Conservation (phyloP, 2,329 filamentous ascomycete genomes). For the Colletotrichum chlorophyti region DNA sequence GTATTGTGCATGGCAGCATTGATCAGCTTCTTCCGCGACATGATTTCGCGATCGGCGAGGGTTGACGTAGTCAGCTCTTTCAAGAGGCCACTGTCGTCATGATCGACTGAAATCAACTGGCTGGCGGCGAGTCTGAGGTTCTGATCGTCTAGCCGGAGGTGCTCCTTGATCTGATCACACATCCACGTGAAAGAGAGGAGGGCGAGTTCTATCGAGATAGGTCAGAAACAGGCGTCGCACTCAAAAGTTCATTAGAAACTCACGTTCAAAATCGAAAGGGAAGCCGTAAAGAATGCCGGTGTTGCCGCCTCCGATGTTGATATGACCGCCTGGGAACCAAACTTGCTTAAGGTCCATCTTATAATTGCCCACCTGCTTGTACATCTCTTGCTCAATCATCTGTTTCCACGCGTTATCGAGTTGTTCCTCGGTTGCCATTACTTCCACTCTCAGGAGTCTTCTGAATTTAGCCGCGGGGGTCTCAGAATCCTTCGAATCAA, state of each 20-base stretch:
- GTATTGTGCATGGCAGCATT: background rate
- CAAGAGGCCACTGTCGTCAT: too few relatives aligned
- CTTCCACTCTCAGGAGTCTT: background rate
- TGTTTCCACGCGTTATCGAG: background rate
- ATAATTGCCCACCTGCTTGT: background rate
- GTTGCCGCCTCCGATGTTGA: constrained; percentile 9
- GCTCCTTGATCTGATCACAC: constrained; percentile 5
- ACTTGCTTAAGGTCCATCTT: background rate
- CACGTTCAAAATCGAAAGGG: constrained; percentile 6
- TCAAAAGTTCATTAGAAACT: background rate
- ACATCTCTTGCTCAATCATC: background rate
- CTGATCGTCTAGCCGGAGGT: background rate
- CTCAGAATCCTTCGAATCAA: too few relatives aligned
- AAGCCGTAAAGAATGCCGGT: background rate
- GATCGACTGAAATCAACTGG: too few relatives aligned
- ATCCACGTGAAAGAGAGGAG: constrained; percentile 29
- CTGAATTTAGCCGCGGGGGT: background rate
- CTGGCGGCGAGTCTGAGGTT: too few relatives aligned
- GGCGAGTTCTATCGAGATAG: constrained; percentile 10
- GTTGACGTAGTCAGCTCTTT: background rate
- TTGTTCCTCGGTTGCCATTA: background rate
- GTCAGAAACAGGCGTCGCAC: background rate
- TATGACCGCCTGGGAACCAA: constrained; percentile 10
- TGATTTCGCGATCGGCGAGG: background rate
- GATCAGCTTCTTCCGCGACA: background rate